Evolutionary conservation across 257 asterid genomes (phyloP), one percentile per base, ranked within the genome.

Genomic region (Nemophila menziesii): DNA sequence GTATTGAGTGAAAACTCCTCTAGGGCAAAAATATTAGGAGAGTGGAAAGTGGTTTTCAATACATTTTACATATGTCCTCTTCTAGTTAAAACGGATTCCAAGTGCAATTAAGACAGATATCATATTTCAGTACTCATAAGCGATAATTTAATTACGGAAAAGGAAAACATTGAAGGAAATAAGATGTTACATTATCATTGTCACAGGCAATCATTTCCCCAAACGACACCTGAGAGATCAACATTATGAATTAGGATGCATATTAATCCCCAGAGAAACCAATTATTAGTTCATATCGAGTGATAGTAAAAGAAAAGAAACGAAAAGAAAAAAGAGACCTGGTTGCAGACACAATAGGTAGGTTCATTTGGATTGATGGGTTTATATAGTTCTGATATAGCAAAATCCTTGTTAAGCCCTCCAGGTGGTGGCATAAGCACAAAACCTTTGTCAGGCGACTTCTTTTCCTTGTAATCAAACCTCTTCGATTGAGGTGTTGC

Each of bases 151-250:
- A 29, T 29, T 13, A 29, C 8, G 39, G 10, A 20, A 39, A 22
- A 39, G 15, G 39, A 33, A 33, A 23, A 26, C 48, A 33, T 17
- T 19, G 38, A 52, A 43, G 60, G 44, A 49, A 46, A 37, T 48
- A 16, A 22, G 13, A 58, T 52, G 29, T n/a, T 66, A 86, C 95
- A 23, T 74, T 79, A 61, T 90, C 96, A 67, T 90, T 90, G 84
- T 90, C 99, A 26, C 99, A 90, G 39, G 99, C 96, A 71, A 90
- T 90, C 99, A 90, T 90, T 69, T 90, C 96, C 46, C 99, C 96
- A 48, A 81, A 90, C 36, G 96, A 90, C 6, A 85, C 93, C 95
- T 82, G 94, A 44, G 60, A 34, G 39, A 62, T 49, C 45, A 39
- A 54, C 60, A 57, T 15, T 39, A 16, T 22, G 24, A 41, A 19